phyloP scores from a whole-genome alignment of 1,139 yeast species.

The Blastobotrys malaysiensis region DNA sequence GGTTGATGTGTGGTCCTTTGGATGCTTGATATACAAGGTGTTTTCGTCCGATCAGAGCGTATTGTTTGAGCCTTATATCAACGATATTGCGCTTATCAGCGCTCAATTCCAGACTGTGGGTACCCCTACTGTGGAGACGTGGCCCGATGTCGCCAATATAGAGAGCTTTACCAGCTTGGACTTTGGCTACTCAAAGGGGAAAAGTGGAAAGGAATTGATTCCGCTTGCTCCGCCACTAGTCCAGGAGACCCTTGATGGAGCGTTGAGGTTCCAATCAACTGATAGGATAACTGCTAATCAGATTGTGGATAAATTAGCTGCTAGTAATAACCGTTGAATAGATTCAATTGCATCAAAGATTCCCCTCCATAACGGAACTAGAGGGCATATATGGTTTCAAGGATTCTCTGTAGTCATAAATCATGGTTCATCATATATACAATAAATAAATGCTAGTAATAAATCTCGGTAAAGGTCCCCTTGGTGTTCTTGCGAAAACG shows the following conservation, averaged over 20 bases:
- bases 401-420: background rate
- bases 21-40: conserved; percentile 59
- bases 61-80: conserved; percentile 37
- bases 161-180: conserved; percentile 39
- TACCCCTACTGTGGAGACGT: conserved; percentile 49
- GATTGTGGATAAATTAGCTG: conserved; percentile 16
- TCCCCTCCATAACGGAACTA: too few relatives aligned
- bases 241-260: conserved; percentile 27
- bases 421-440: background rate
- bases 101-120: conserved; percentile 65
- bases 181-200: conserved; percentile 34
- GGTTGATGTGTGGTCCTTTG: conserved; percentile 80
- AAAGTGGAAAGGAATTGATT: conserved; percentile 30
- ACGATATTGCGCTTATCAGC: conserved; percentile 62
- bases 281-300: conserved; percentile 34
- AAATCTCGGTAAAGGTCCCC: conserved; percentile 22
- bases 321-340: background rate
- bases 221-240: conserved; percentile 35
- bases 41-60: conserved; percentile 35
- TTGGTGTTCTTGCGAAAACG: conserved; percentile 14
- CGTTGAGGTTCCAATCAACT: conserved; percentile 40
- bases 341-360: too few relatives aligned
- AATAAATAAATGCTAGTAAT: conserved; percentile 14
- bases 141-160: conserved; percentile 44
- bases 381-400: too few relatives aligned